phyloP scores from a whole-genome alignment of 1,139 yeast species.

The Geotrichum bryndzae region DNA sequence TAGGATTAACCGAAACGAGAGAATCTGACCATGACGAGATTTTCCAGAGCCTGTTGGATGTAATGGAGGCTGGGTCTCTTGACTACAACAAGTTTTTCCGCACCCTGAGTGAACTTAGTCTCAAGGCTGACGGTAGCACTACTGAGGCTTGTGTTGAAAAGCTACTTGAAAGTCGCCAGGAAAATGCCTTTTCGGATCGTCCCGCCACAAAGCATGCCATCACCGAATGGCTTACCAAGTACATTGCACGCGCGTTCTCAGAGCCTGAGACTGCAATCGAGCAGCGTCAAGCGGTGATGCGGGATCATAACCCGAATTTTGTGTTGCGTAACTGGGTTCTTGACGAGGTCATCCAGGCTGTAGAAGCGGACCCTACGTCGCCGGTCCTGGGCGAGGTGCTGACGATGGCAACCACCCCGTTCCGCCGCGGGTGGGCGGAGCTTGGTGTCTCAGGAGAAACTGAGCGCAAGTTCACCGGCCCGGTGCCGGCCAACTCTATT shows the following conservation, averaged over 20 bases:
- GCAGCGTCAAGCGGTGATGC: slow-evolving; percentile 40
- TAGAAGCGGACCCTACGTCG: slow-evolving; percentile 26
- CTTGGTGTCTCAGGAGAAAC: slow-evolving; percentile 20
- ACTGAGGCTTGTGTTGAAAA: slow-evolving; percentile 11
- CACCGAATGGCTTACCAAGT: slow-evolving; percentile 38
- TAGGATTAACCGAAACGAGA: slow-evolving; percentile 51
- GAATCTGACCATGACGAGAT: slow-evolving; percentile 44
- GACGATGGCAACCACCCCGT: slow-evolving; percentile 36
- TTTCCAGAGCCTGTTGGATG: slow-evolving; percentile 56
- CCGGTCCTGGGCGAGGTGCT: slow-evolving; percentile 31
- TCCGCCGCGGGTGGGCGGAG: slow-evolving; percentile 33
- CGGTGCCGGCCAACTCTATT: slow-evolving; percentile 25
- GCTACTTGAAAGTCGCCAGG: background rate
- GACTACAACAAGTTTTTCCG: slow-evolving; percentile 81
- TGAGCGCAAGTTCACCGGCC: slow-evolving; percentile 27
- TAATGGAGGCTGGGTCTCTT: slow-evolving; percentile 54
- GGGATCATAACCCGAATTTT: slow-evolving; percentile 63
- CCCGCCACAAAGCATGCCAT: slow-evolving; percentile 22
- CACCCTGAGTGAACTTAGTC: slow-evolving; percentile 45
- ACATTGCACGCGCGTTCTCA: slow-evolving; percentile 39
- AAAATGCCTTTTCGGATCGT: slow-evolving; percentile 1
- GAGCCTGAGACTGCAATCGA: slow-evolving; percentile 37
- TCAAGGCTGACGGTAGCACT: slow-evolving; percentile 21
- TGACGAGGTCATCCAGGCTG: slow-evolving; percentile 61
- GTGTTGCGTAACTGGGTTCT: slow-evolving; percentile 83